Percentiles rank a stretch among this genome's conserved stretches.
These are phyloP conservation scores for Eimeria sp. DNA, from an alignment of 169 alveolate species.

Conservation along the genomic window DNA sequence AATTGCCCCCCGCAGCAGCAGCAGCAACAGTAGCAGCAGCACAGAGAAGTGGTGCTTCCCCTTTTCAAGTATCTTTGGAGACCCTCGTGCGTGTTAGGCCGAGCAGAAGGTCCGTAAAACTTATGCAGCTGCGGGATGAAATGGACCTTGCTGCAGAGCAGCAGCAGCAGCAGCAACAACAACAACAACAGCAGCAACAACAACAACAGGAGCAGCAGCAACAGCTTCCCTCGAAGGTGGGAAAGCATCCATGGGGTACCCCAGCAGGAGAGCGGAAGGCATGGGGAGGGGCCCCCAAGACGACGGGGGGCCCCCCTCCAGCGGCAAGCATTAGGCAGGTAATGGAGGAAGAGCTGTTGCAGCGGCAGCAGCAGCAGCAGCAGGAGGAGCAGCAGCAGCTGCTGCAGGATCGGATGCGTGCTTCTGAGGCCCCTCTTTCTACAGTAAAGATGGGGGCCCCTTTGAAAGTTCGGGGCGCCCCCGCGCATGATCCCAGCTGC, in stretches of 20 bases:
- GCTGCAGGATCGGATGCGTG: slow-evolving; percentile 5
- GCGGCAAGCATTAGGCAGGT: slow-evolving; percentile 13
- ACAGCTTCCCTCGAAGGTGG: neutral
- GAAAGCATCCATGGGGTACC: neutral
- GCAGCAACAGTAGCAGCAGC: slow-evolving; percentile 28
- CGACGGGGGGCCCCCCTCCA: neutral
- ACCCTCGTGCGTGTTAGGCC: slow-evolving; percentile 4
- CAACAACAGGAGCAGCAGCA: too few species aligned
- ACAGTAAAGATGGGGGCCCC: neutral
- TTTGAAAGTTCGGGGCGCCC: neutral
- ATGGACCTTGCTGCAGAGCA: neutral
- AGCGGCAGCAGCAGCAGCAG: slow-evolving; percentile 42
- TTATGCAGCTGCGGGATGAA: neutral
- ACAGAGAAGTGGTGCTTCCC: neutral
- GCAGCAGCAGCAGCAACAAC: too few species aligned
- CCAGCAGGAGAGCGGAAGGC: neutral
- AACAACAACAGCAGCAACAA: too few species aligned
- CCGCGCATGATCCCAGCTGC: slow-evolving; percentile 1
- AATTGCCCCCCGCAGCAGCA: neutral
- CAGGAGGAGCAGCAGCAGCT: neutral
- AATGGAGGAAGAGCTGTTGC: slow-evolving; percentile 37
- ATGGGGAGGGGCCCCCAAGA: slow-evolving; percentile 20
- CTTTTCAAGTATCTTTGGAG: neutral
- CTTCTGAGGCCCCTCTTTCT: slow-evolving; percentile 22
- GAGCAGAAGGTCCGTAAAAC: neutral